Percentiles rank a stretch among this genome's conserved stretches.
These are phyloP conservation scores for Discostella stelligera DNA, from an alignment of 352 stramenopile species.

Conservation along the genomic window DNA sequence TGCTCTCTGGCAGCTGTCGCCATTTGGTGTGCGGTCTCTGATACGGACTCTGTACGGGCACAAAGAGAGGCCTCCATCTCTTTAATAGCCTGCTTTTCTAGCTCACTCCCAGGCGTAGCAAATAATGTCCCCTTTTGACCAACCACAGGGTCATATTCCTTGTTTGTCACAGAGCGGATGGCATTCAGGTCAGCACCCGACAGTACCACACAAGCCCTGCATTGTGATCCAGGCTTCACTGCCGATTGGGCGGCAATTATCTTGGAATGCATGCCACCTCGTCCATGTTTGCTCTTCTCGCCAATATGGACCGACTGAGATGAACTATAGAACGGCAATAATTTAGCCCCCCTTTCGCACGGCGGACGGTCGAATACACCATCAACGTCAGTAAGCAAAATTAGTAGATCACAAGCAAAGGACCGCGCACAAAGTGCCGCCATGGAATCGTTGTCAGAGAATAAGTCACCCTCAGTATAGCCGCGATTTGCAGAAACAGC, in stretches of 20 bases:
- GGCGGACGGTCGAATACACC: conserved; percentile 90
- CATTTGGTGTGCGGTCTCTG: conserved; percentile 83
- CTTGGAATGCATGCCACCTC: conserved; percentile 94
- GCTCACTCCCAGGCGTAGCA: conserved; percentile 59
- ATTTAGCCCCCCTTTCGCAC: conserved; percentile 62
- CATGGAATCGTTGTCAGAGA: conserved; percentile 95
- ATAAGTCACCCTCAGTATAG: conserved; percentile 82
- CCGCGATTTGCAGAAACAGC: conserved; percentile 89
- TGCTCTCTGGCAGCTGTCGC: conserved; percentile 85
- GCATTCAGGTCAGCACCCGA: conserved; percentile 91
- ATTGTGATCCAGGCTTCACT: conserved; percentile 88
- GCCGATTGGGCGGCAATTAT: conserved; percentile 89
- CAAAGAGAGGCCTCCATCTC: conserved; percentile 42
- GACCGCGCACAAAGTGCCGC: conserved; percentile 77
- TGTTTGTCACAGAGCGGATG: conserved; percentile 88
- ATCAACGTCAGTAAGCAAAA: conserved; percentile 96
- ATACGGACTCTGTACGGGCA: conserved; percentile 44
- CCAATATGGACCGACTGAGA: conserved; percentile 75
- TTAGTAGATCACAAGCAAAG: conserved; percentile 90
- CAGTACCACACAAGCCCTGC: conserved; percentile 89
- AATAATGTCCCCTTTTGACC: conserved; percentile 71
- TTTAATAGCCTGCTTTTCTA: conserved; percentile 62
- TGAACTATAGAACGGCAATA: conserved; percentile 65
- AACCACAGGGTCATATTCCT: conserved; percentile 44
- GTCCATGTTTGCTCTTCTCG: conserved; percentile 81